Conservation (phyloP, 2,329 filamentous ascomycete genomes). For the Daldinia eschscholtzii region DNA sequence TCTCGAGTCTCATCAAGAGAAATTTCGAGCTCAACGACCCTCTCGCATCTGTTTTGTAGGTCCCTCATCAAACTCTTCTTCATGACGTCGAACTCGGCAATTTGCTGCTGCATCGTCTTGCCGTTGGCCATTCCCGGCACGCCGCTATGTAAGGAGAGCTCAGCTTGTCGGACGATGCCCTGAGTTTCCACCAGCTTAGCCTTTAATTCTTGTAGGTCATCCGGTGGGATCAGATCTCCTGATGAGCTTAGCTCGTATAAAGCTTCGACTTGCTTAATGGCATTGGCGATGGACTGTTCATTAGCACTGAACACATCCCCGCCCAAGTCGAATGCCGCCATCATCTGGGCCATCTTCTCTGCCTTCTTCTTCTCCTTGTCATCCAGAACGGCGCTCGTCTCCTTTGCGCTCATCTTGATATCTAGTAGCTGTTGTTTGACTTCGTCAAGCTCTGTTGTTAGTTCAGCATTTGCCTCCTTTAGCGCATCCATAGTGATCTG, state of each 20-base stretch:
- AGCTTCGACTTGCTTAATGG: slow-evolving; percentile 85
- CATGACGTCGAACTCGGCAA: slow-evolving; percentile 98
- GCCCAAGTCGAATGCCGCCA: slow-evolving; percentile 97
- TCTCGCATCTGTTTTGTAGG: slow-evolving; percentile 96
- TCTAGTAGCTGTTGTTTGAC: slow-evolving; percentile 96
- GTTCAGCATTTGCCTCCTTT: slow-evolving; percentile 94
- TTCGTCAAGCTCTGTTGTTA: slow-evolving; percentile 92
- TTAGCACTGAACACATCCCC: slow-evolving; percentile 94
- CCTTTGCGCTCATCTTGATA: slow-evolving; percentile 95
- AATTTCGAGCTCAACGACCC: slow-evolving; percentile 97
- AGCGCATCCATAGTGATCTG: slow-evolving; percentile 97
- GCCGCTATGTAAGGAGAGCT: slow-evolving; percentile 82
- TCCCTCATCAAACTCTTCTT: slow-evolving; percentile 99
- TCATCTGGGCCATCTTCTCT: slow-evolving; percentile 99
- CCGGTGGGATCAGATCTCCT: slow-evolving; percentile 83
- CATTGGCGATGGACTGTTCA: slow-evolving; percentile 84
- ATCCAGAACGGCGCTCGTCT: slow-evolving; percentile 88
- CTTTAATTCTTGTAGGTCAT: slow-evolving; percentile 82
- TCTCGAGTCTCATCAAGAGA: slow-evolving; percentile 96
- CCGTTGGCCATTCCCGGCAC: slow-evolving; percentile 77
- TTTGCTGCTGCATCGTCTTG: slow-evolving; percentile 97
- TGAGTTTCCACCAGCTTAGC: slow-evolving; percentile 88
- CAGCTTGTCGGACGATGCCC: slow-evolving; percentile 91
- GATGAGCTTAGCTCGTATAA: slow-evolving; percentile 81
- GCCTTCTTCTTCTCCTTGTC: slow-evolving; percentile 99